Conservation (phyloP, 192 early-diverging fungal species). For the Geranomyces michiganensis region DNA sequence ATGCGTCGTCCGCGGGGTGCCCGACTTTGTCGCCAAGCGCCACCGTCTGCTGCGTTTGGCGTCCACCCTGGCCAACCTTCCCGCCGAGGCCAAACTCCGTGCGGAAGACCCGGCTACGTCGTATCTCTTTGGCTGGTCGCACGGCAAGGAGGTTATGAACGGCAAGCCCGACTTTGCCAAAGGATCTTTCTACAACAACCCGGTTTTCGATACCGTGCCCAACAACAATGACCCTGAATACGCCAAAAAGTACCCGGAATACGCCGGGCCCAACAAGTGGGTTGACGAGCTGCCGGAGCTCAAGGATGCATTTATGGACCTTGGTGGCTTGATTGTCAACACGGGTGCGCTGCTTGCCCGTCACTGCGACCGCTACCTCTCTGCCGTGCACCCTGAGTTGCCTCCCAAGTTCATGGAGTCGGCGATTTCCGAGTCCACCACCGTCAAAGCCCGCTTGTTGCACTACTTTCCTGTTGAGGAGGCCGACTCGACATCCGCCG, state of each 20-base stretch:
- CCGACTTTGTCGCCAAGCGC: conserved; percentile 50
- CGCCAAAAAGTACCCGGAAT: conserved; percentile 54
- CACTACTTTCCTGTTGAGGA: conserved; percentile 65
- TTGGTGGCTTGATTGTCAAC: conserved; percentile 60
- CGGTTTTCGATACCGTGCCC: conserved; percentile 4
- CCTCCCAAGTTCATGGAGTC: conserved; percentile 51
- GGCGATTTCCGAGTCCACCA: conserved; percentile 55
- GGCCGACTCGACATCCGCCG: conserved; percentile 33
- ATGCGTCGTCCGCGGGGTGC: conserved; percentile 60
- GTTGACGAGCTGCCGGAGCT: conserved; percentile 58
- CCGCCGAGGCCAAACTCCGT: conserved; percentile 47
- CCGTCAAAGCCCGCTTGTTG: conserved; percentile 64
- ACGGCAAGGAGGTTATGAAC: conserved; percentile 71
- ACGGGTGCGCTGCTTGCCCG: conserved; percentile 59
- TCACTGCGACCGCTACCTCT: conserved; percentile 62
- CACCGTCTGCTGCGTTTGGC: conserved; percentile 53
- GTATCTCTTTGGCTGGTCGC: conserved; percentile 73
- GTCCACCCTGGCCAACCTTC: conserved; percentile 58
- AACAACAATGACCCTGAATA: conserved; percentile 12
- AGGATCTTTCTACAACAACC: conserved; percentile 65
- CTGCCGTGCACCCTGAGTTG: conserved; percentile 43
- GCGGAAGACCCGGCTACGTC: conserved; percentile 54
- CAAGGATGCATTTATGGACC: conserved; percentile 46
- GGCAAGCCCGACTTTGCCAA: conserved; percentile 67
- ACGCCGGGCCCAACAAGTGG: conserved; percentile 64